Conservation (phyloP, 306 rosid genomes). For the Vicia sativa region DNA sequence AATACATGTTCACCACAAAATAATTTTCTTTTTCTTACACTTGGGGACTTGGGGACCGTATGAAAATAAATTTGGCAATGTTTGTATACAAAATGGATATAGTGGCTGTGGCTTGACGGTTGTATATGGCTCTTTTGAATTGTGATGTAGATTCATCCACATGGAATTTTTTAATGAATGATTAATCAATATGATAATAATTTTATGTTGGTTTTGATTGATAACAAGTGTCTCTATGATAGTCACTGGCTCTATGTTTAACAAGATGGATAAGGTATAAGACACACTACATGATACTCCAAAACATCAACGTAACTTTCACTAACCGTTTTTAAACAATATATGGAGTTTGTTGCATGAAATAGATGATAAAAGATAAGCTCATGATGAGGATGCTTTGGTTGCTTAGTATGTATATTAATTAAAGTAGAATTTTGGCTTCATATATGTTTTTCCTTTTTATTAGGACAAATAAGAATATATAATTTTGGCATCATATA, state of each 20-base stretch:
- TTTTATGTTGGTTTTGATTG: not conserved
- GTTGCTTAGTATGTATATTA: no score
- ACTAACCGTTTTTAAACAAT: not conserved
- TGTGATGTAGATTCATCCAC: not conserved
- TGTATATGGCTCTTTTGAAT: not conserved
- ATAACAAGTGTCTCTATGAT: not conserved
- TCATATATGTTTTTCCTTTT: no score
- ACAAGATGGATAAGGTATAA: no score
- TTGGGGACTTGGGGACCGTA: conserved; percentile 1
- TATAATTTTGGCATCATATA: no score
- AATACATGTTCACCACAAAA: not conserved
- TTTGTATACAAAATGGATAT: not conserved
- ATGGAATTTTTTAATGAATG: not conserved
- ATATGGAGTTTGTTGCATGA: not conserved
- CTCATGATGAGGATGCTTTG: not conserved
- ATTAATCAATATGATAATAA: not conserved
- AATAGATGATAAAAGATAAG: not conserved
- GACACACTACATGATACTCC: not conserved
- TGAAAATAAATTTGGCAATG: not conserved
- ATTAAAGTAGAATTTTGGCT: no score
- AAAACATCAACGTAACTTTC: not conserved
- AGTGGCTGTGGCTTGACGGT: not conserved
- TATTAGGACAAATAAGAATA: no score
- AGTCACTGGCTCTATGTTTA: not conserved
- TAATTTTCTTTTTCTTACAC: not conserved